A percentile compares a stretch with the other conserved stretches of the same genome.
Conservation (phyloP, 768 basidiomycete species). For the Naganishia onofrii region DNA sequence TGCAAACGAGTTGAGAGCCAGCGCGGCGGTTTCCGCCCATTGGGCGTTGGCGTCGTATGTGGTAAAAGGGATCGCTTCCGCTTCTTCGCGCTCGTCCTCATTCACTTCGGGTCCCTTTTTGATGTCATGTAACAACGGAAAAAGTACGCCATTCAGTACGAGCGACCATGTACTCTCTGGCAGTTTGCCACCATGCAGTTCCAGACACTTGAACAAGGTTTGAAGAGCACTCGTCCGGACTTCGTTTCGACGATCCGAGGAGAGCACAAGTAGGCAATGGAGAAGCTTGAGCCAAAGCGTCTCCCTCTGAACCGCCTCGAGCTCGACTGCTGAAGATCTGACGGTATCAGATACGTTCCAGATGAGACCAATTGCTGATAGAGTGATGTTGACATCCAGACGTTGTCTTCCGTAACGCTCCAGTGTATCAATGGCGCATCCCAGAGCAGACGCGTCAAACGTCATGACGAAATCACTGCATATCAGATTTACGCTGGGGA, state of each 20-base stretch:
- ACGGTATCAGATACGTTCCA: slow-evolving; percentile 97
- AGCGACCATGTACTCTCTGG: slow-evolving; percentile 70
- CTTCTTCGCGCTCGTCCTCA: slow-evolving; percentile 3
- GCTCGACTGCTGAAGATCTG: slow-evolving; percentile 68
- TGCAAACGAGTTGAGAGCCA: slow-evolving; percentile 79
- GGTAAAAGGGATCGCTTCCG: slow-evolving; percentile 2
- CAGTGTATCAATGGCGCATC: slow-evolving; percentile 82
- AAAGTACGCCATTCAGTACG: slow-evolving; percentile 60
- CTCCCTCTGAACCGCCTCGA: slow-evolving; percentile 56
- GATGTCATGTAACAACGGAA: slow-evolving; percentile 13
- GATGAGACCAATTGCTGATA: slow-evolving; percentile 86
- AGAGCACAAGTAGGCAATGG: slow-evolving; percentile 75
- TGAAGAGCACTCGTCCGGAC: slow-evolving; percentile 92
- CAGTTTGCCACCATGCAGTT: slow-evolving; percentile 84
- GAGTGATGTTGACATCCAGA: slow-evolving; percentile 86
- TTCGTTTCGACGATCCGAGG: slow-evolving; percentile 77
- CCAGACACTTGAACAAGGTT: slow-evolving; percentile 88
- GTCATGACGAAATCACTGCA: slow-evolving; percentile 81
- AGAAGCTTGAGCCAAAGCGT: slow-evolving; percentile 91
- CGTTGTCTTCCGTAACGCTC: slow-evolving; percentile 87
- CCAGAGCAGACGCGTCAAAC: slow-evolving; percentile 74
- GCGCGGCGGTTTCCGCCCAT: slow-evolving; percentile 84
- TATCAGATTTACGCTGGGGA: slow-evolving; percentile 87
- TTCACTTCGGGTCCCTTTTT: neutral
- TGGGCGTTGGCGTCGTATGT: slow-evolving; percentile 43